Percentiles rank a stretch among this genome's conserved stretches.
Conservation (phyloP, 129 eudicot genomes). For the Flaveria linearis region DNA sequence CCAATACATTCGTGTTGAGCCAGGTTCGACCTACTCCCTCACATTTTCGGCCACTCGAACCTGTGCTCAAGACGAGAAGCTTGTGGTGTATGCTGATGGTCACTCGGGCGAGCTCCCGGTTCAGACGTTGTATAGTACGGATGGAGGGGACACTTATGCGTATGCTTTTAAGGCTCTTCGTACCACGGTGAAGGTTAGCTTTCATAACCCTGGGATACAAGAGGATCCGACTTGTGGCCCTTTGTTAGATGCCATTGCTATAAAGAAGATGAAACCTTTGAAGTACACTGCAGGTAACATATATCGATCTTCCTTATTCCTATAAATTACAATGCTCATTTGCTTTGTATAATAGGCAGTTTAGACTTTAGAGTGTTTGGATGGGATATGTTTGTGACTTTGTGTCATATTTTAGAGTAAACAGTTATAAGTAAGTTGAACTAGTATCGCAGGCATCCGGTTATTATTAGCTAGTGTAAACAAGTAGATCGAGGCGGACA, state of each 20-base stretch:
- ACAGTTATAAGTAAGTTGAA: no score
- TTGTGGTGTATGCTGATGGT: conserved; percentile 36
- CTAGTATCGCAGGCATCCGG: no score
- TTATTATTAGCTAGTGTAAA: no score
- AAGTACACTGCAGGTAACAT: conserved; percentile 33
- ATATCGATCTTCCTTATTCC: no score
- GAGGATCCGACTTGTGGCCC: conserved; percentile 70
- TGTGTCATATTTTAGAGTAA: no score
- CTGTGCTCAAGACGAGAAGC: conserved; percentile 60
- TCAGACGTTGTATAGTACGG: conserved; percentile 52
- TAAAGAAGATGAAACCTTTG: conserved; percentile 45
- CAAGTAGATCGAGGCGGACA: no score
- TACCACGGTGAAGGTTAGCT: conserved; percentile 31
- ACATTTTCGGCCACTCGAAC: conserved; percentile 59
- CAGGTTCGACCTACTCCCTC: conserved; percentile 41
- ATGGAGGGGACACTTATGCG: conserved; percentile 59
- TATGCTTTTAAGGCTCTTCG: conserved; percentile 49
- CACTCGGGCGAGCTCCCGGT: conserved; percentile 47
- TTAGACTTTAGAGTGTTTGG: no score
- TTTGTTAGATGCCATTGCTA: conserved; percentile 53
- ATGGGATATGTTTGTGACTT: no score
- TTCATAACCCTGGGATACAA: conserved; percentile 53
- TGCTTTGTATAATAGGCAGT: no score
- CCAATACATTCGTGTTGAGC: conserved; percentile 30
- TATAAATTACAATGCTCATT: no score